Percentiles rank a stretch among this genome's conserved stretches.
phyloP scores from a whole-genome alignment of 2,329 filamentous ascomycete genomes.

The Ascochyta pisi region DNA sequence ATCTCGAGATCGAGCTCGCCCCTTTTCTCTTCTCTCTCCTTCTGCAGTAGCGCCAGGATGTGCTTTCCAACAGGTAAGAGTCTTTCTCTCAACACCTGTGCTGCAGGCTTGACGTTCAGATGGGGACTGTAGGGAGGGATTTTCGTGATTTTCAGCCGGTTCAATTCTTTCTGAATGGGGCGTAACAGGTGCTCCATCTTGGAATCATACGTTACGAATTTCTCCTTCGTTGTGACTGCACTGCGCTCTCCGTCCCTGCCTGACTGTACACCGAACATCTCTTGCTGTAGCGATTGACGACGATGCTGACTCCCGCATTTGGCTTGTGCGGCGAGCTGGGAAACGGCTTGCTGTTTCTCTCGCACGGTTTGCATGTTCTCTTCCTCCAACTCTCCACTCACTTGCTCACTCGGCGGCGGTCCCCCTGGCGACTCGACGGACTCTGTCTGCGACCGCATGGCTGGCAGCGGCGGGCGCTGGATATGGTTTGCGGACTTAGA shows the following conservation, averaged over 20 bases:
- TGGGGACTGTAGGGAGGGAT: slow-evolving; percentile 15
- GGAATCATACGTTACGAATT: background rate
- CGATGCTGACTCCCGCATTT: too few species aligned
- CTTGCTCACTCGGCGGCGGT: background rate
- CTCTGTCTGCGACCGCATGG: background rate
- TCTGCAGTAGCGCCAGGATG: slow-evolving; percentile 11
- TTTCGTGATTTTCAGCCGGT: slow-evolving; percentile 18
- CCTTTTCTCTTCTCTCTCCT: background rate
- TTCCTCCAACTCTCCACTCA: background rate
- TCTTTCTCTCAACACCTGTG: slow-evolving; percentile 24
- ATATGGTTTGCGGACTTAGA: background rate
- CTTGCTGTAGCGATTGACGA: too few species aligned
- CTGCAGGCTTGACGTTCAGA: slow-evolving; percentile 15
- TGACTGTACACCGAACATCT: background rate
- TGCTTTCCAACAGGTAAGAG: slow-evolving; percentile 24
- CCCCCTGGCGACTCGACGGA: background rate
- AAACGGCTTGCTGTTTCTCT: background rate
- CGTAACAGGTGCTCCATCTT: slow-evolving; percentile 10
- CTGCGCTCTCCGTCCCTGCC: background rate
- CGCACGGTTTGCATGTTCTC: background rate
- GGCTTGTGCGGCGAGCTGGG: too few species aligned
- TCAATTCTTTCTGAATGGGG: slow-evolving; percentile 14
- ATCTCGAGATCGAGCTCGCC: slow-evolving; percentile 21
- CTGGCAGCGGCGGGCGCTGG: too few species aligned
- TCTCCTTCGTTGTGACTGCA: background rate